Percentiles rank a stretch among this genome's conserved stretches.
phyloP scores from a whole-genome alignment of 768 basidiomycete species.

The Boletus eberwhitei region DNA sequence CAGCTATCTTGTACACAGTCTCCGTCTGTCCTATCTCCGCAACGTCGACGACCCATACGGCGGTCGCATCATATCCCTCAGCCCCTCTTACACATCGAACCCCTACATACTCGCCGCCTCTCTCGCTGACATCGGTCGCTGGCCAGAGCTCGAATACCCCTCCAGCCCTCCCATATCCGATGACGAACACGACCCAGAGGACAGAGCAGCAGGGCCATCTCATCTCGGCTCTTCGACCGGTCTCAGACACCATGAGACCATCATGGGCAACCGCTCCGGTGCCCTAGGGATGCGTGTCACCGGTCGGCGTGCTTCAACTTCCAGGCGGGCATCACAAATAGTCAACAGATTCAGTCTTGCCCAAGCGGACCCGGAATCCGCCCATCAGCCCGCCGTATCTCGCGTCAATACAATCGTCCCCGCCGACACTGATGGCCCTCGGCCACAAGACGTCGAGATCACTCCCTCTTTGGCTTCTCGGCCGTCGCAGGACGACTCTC shows the following conservation, averaged over 20 bases:
- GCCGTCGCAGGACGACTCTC: slow-evolving; percentile 11
- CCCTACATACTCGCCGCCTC: slow-evolving; percentile 79
- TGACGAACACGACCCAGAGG: slow-evolving; percentile 52
- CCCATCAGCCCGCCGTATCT: background rate
- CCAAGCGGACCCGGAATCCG: slow-evolving; percentile 3
- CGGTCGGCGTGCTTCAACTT: slow-evolving; percentile 55
- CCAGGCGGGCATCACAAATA: slow-evolving; percentile 43
- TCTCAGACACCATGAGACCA: slow-evolving; percentile 79
- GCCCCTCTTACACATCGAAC: slow-evolving; percentile 73
- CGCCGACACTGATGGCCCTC: slow-evolving; percentile 10
- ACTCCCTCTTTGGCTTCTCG: background rate
- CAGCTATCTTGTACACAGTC: slow-evolving; percentile 76
- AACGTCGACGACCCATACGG: slow-evolving; percentile 86
- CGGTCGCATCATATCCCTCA: slow-evolving; percentile 73
- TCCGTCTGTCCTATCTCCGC: slow-evolving; percentile 85
- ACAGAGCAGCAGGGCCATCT: background rate
- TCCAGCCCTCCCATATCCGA: slow-evolving; percentile 71
- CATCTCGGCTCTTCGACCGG: background rate
- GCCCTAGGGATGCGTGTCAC: slow-evolving; percentile 74
- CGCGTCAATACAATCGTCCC: slow-evolving; percentile 10
- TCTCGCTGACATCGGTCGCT: slow-evolving; percentile 72
- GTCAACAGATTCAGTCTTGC: slow-evolving; percentile 1
- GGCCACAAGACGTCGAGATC: slow-evolving; percentile 8
- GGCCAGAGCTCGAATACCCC: slow-evolving; percentile 80
- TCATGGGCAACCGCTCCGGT: slow-evolving; percentile 71